Conservation (phyloP, 352 stramenopile species). For the Globisporangium abappressorium region DNA sequence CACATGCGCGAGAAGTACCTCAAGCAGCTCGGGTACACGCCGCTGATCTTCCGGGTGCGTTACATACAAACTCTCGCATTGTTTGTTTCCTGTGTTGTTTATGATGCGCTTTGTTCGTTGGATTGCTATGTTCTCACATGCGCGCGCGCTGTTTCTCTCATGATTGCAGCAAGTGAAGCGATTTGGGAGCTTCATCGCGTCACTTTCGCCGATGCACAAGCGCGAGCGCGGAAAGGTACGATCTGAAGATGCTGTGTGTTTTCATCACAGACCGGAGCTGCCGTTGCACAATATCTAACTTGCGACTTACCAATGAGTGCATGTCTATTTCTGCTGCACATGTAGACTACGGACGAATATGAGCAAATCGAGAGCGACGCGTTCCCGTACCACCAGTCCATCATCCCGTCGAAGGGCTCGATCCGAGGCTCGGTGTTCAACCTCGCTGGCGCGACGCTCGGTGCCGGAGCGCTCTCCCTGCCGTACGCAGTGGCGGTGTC, state of each 20-base stretch:
- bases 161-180: slow-evolving; percentile 54
- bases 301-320: neutral
- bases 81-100: neutral
- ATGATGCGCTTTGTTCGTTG: neutral
- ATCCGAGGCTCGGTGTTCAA: slow-evolving; percentile 86
- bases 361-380: slow-evolving; percentile 45
- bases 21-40: slow-evolving; percentile 75
- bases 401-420: slow-evolving; percentile 79
- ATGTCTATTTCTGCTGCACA: neutral
- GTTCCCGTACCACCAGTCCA: slow-evolving; percentile 75
- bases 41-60: slow-evolving; percentile 73
- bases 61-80: neutral
- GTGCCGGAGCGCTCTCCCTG: slow-evolving; percentile 71
- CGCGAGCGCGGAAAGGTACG: slow-evolving; percentile 18
- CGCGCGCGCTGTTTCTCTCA: neutral
- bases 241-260: neutral
- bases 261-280: neutral
- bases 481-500: slow-evolving; percentile 81
- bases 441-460: slow-evolving; percentile 74
- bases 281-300: neutral
- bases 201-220: slow-evolving; percentile 62
- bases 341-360: slow-evolving; percentile 26
- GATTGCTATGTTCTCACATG: neutral
- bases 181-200: slow-evolving; percentile 70
- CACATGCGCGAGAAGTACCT: slow-evolving; percentile 63